phyloP scores from a whole-genome alignment of 2,329 filamentous ascomycete species.

The Sclerotinia subarctica region DNA sequence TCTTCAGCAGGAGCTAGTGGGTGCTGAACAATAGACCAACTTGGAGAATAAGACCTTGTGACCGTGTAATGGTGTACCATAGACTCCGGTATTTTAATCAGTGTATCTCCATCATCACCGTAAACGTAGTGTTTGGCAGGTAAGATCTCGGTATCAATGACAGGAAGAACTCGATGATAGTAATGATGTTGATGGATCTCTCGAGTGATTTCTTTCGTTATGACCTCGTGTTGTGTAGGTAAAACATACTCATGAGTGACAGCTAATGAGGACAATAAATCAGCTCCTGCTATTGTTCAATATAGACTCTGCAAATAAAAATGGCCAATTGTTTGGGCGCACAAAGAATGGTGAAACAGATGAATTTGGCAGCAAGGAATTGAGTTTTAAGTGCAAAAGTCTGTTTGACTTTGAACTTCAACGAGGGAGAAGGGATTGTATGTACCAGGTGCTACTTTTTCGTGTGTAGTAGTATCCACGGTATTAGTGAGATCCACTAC shows the following conservation, averaged over 20 bases:
- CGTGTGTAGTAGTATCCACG: slow-evolving; percentile 35
- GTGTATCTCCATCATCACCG: slow-evolving; percentile 41
- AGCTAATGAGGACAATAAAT: slow-evolving; percentile 39
- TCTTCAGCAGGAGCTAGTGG: slow-evolving; percentile 2
- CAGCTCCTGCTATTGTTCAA: slow-evolving; percentile 22
- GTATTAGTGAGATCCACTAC: slow-evolving; percentile 34
- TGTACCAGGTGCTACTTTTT: slow-evolving; percentile 35
- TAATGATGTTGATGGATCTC: slow-evolving; percentile 54
- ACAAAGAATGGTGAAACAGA: slow-evolving; percentile 17
- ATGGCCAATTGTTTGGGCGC: slow-evolving; percentile 27
- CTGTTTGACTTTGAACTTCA: slow-evolving; percentile 18
- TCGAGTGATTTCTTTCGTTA: slow-evolving; percentile 47
- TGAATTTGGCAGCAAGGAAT: slow-evolving; percentile 21
- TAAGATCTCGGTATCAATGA: slow-evolving; percentile 51
- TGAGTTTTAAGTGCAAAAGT: background rate
- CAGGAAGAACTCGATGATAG: slow-evolving; percentile 51
- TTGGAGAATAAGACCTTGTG: slow-evolving; percentile 16
- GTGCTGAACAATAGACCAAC: slow-evolving; percentile 23
- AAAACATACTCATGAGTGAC: slow-evolving; percentile 50
- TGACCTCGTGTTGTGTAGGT: slow-evolving; percentile 45
- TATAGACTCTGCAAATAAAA: slow-evolving; percentile 4
- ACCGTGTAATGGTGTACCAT: slow-evolving; percentile 39
- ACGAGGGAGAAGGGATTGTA: slow-evolving; percentile 19
- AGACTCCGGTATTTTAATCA: slow-evolving; percentile 47
- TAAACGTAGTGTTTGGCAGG: slow-evolving; percentile 48